Evolutionary conservation across 2,329 filamentous ascomycete genomes (phyloP).

Genomic region (Monosporascus cannonballus): DNA sequence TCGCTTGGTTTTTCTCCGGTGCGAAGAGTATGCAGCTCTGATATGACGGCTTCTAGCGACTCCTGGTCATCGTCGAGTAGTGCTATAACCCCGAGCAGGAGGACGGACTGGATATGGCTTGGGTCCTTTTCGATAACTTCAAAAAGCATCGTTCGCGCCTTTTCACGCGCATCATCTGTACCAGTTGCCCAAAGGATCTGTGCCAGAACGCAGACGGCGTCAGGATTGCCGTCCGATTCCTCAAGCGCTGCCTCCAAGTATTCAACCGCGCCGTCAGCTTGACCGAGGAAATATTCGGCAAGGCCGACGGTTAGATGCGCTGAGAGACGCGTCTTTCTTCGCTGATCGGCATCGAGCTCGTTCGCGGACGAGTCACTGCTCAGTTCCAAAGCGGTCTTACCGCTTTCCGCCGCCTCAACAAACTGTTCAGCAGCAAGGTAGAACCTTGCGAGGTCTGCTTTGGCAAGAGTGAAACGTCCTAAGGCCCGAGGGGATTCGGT

Average conservation of each 20-base stretch:
- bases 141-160: conserved; percentile 75
- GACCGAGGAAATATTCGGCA: conserved; percentile 65
- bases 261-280: conserved; percentile 63
- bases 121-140: conserved; percentile 68
- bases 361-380: conserved; percentile 65
- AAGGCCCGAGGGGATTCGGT: conserved; percentile 72
- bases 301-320: conserved; percentile 82
- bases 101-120: conserved; percentile 71
- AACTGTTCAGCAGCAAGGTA: conserved; percentile 66
- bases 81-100: conserved; percentile 78
- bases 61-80: conserved; percentile 75
- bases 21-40: conserved; percentile 69
- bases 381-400: conserved; percentile 73
- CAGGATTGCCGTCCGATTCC: conserved; percentile 70
- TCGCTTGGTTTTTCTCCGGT: conserved; percentile 58
- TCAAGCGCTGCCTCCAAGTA: conserved; percentile 77
- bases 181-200: conserved; percentile 93
- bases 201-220: conserved; percentile 80
- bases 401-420: conserved; percentile 67
- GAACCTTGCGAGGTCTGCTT: conserved; percentile 79
- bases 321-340: conserved; percentile 69
- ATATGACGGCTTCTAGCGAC: conserved; percentile 70
- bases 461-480: conserved; percentile 72
- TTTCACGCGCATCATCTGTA: conserved; percentile 63
- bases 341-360: conserved; percentile 57